Evolutionary conservation across 306 rosid genomes (phyloP), one percentile per base, ranked within the genome.

Genomic region (Amphicarpaea edgeworthii): DNA sequence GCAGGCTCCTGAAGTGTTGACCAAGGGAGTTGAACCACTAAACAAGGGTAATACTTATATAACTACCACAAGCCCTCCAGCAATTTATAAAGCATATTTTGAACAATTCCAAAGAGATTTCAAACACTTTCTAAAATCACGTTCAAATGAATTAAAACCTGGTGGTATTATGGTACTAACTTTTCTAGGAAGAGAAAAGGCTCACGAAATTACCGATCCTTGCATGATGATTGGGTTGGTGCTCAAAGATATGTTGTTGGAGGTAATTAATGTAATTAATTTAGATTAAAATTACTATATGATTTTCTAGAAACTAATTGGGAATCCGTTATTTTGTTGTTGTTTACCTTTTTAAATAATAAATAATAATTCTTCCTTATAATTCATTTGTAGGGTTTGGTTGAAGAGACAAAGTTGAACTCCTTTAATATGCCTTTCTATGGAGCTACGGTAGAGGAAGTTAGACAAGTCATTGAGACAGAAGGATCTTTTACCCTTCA

Each of bases 151-250:
- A 67, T 42, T 88, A 16, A 71, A 68, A 15, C 40, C 15, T 3
- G 86, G 83, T 2, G 89, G 92, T 0, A 5, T 9, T 8, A 81
- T 88, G 88, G 76, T 83, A 14, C 57, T 85, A 6, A 83, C 89
- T 2, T 53, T 74, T 12, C 15, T 70, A 1, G 89, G 87, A 4
- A 76, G 86, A 58, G 23, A 50, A 3, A 23, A 60, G 0, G 30
- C 28, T 79, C 8, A 20, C 10, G 67, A 79, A 17, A 76, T 73
- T 7, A 61, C 12, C 1, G n/a, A 1, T 37, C 54, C 72, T 5
- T 67, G 23, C 68, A 82, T 72, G 15, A 43, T 79, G 2, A 8
- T 86, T 11, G 89, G 82, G 14, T 0, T 26, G 4, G 77, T 81
- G 15, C 80, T 88, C 7, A 63, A 75, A 10, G 63, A 75, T 15